These are phyloP conservation scores for Paramecium sexaurelia DNA, from an alignment of 73 alveolate genomes.

Conservation along the genomic window DNA sequence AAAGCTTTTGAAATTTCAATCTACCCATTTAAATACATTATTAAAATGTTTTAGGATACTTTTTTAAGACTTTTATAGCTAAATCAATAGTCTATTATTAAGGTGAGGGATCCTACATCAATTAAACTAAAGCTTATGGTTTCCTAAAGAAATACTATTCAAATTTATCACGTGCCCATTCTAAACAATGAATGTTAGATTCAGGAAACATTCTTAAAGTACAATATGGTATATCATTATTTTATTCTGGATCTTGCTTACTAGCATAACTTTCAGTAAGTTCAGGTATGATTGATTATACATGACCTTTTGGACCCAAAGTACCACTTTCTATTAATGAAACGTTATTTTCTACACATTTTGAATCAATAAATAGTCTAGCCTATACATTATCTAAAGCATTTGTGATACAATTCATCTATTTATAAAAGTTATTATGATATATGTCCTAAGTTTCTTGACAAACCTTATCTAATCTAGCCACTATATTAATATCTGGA, in stretches of 20 bases:
- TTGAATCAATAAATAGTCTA: constrained; percentile 95
- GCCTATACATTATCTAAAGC: constrained; percentile 99
- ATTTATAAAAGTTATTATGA: constrained; percentile 95
- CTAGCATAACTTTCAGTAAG: constrained; percentile 90
- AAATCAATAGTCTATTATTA: constrained; percentile 77
- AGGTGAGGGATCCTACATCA: constrained; percentile 77
- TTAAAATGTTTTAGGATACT: constrained; percentile 74
- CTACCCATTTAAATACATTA: constrained; percentile 82
- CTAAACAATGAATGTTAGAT: constrained; percentile 97
- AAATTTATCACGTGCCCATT: constrained; percentile 99
- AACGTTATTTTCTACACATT: constrained; percentile 96
- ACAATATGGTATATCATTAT: constrained; percentile 93
- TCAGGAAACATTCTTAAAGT: constrained; percentile 98
- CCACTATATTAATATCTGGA: constrained; percentile 76
- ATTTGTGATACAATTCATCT: constrained; percentile 91
- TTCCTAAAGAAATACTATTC: constrained; percentile 81
- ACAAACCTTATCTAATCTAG: constrained; percentile 91
- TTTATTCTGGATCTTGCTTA: constrained; percentile 91
- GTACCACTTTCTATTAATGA: constrained; percentile 98
- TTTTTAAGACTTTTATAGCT: constrained; percentile 77
- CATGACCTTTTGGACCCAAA: constrained; percentile 93
- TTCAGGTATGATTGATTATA: constrained; percentile 90
- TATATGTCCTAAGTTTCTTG: constrained; percentile 95
- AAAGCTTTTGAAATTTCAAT: constrained; percentile 74
- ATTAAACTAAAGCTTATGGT: constrained; percentile 75